A percentile compares a stretch with the other conserved stretches of the same genome.
These are phyloP conservation scores for Coprinellus micaceus DNA, from an alignment of 768 basidiomycete species.

Conservation along the genomic window DNA sequence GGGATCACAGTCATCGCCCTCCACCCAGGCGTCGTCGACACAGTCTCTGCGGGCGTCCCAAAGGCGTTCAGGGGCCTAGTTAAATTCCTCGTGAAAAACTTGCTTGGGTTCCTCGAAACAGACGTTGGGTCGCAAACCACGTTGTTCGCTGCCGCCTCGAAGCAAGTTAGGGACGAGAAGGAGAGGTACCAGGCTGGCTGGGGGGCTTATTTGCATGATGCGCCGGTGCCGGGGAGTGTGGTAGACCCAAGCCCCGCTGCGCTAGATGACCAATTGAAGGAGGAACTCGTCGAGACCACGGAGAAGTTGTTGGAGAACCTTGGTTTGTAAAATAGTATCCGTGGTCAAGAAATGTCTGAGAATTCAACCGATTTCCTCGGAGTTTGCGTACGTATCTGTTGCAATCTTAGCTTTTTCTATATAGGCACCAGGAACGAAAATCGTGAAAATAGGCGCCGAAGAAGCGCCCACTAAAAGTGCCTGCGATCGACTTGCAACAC, in stretches of 20 bases:
- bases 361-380: too few species aligned
- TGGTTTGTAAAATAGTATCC: too few species aligned
- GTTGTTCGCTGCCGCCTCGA: conserved; percentile 38
- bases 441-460: too few species aligned
- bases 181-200: conserved; percentile 32
- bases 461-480: too few species aligned
- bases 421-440: too few species aligned
- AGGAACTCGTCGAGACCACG: conserved; percentile 38
- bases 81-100: conserved; percentile 2
- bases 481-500: too few species aligned
- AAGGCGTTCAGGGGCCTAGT: conserved; percentile 10
- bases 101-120: conserved; percentile 16
- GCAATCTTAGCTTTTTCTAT: too few species aligned
- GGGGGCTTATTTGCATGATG: conserved; percentile 30
- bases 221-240: conserved; percentile 28
- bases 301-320: conserved; percentile 31
- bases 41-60: conserved; percentile 23
- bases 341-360: too few species aligned
- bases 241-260: conserved; percentile 25
- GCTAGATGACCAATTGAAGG: conserved; percentile 27
- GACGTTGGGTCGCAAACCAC: conserved; percentile 33
- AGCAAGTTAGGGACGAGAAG: conserved; percentile 20
- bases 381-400: too few species aligned
- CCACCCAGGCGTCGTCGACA: conserved; percentile 29
- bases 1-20: conserved; percentile 19